These are phyloP conservation scores for Grosmannia serpens DNA, from an alignment of 2,329 filamentous ascomycete species.

Conservation along the genomic window DNA sequence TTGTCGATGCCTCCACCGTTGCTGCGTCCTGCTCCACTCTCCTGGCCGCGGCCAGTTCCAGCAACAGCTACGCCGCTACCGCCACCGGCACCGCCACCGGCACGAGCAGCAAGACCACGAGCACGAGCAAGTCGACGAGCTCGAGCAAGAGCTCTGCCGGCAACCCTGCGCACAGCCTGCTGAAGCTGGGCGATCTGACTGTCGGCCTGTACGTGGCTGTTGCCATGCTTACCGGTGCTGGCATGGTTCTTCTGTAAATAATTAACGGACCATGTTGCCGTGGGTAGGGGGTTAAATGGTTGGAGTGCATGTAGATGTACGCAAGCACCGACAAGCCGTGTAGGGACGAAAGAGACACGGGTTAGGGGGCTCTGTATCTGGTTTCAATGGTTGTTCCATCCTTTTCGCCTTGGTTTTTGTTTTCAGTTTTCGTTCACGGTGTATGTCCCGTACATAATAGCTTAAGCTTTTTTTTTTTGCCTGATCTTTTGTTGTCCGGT, in stretches of 20 bases:
- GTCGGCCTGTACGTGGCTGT: slow-evolving; percentile 39
- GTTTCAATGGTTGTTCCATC: not conserved
- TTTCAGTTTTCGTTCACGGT: slow-evolving; percentile 1
- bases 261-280: not conserved
- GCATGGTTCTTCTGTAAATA: slow-evolving; percentile 41
- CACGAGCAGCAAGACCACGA: slow-evolving; percentile 16
- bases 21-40: slow-evolving; percentile 44
- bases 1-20: slow-evolving; percentile 34
- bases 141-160: slow-evolving; percentile 25
- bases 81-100: slow-evolving; percentile 33
- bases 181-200: slow-evolving; percentile 35
- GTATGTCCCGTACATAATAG: slow-evolving; percentile 1
- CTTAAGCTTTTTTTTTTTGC: not conserved
- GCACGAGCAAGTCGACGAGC: slow-evolving; percentile 10
- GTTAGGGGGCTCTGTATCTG: not conserved
- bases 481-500: not conserved
- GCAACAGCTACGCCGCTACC: slow-evolving; percentile 34
- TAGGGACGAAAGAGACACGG: not conserved
- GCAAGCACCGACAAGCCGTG: not conserved
- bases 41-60: slow-evolving; percentile 51
- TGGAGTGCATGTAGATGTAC: not conserved
- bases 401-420: not conserved
- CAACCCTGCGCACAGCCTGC: slow-evolving; percentile 24
- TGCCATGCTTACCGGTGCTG: slow-evolving; percentile 39
- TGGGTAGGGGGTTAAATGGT: not conserved